These are phyloP conservation scores for Camellia granthamiana DNA, from an alignment of 148 eudicot genomes.

Conservation along the genomic window DNA sequence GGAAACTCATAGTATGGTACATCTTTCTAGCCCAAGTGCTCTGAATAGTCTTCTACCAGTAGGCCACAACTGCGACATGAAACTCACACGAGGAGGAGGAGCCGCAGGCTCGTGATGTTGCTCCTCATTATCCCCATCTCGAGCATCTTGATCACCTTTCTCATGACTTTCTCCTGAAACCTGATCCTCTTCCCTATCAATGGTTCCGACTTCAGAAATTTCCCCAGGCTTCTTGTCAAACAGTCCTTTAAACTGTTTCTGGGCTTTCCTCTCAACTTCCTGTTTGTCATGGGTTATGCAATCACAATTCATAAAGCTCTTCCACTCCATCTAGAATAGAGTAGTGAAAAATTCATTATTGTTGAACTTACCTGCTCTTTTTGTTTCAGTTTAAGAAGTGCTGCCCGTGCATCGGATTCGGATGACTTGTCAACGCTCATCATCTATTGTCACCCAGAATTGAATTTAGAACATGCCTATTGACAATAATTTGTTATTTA, in stretches of 20 bases:
- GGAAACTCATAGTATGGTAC: conserved; percentile 11
- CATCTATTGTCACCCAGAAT: conserved; percentile 53
- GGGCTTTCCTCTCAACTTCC: conserved; percentile 71
- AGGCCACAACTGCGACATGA: conserved; percentile 51
- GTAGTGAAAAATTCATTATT: neutral
- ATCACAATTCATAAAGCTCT: neutral
- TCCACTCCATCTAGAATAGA: conserved; percentile 2
- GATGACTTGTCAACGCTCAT: conserved; percentile 76
- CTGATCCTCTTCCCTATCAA: conserved; percentile 28
- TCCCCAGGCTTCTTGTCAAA: conserved; percentile 90
- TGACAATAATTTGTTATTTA: neutral
- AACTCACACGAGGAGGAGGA: conserved; percentile 24
- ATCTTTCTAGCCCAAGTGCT: conserved; percentile 5
- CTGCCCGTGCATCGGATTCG: conserved; percentile 86
- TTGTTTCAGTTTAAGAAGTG: conserved; percentile 77
- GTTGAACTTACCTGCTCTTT: conserved; percentile 68
- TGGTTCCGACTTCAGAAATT: conserved; percentile 66
- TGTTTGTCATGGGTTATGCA: conserved; percentile 26
- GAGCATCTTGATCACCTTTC: conserved; percentile 27
- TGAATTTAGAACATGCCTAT: conserved; percentile 11
- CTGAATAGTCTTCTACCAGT: conserved; percentile 35
- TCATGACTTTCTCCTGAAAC: conserved; percentile 16
- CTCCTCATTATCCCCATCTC: conserved; percentile 26
- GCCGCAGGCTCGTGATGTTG: conserved; percentile 34
- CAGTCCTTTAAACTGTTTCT: conserved; percentile 87